Conservation (phyloP, 805 yeast genomes). For the Suhomyces pyralidae region DNA sequence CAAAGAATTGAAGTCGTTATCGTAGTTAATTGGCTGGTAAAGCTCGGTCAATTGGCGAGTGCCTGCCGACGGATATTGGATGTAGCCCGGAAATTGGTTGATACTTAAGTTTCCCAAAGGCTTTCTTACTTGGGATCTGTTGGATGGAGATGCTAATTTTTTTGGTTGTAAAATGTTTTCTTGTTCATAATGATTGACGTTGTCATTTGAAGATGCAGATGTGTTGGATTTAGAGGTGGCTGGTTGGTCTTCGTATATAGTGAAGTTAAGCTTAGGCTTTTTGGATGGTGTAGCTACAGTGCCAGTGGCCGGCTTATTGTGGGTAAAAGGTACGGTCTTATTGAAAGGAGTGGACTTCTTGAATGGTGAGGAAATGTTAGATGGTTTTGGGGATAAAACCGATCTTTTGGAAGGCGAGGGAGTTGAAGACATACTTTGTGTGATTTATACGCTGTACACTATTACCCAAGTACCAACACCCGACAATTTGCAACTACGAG, state of each 20-base stretch:
- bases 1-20: constrained; percentile 26
- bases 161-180: constrained; percentile 41
- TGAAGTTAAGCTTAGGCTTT: constrained; percentile 16
- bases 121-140: constrained; percentile 12
- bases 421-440: constrained; percentile 6
- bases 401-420: constrained; percentile 16
- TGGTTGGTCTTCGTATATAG: constrained; percentile 20
- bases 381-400: constrained; percentile 22
- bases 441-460: not conserved
- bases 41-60: constrained; percentile 21
- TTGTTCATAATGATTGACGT: constrained; percentile 34
- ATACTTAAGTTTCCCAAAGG: constrained; percentile 30
- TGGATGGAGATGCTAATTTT: constrained; percentile 9
- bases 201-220: constrained; percentile 7
- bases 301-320: constrained; percentile 1
- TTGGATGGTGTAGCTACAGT: constrained; percentile 7
- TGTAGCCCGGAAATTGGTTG: constrained; percentile 30
- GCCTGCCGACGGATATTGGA: constrained; percentile 7
- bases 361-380: constrained; percentile 15
- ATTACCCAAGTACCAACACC: not conserved
- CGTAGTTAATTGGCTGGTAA: constrained; percentile 29
- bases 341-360: constrained; percentile 4
- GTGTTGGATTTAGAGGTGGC: constrained; percentile 1
- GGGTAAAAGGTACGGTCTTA: not conserved
- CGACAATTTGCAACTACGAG: not conserved